A percentile compares a stretch with the other conserved stretches of the same genome.
Evolutionary conservation across 371 early-diverging fungal genomes (phyloP).

Genomic region (Batrachochytrium dendrobatidis): DNA sequence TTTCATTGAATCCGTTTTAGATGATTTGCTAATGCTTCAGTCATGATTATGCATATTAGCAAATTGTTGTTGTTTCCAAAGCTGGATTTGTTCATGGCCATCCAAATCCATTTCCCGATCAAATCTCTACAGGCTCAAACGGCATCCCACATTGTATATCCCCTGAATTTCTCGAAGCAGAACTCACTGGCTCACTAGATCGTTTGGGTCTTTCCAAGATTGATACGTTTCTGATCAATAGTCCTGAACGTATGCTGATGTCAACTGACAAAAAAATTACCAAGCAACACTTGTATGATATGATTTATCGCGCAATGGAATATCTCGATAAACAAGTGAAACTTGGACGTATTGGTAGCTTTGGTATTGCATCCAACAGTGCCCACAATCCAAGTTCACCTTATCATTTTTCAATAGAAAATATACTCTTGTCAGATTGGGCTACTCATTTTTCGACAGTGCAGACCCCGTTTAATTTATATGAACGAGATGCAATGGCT

Average conservation of each 20-base stretch:
- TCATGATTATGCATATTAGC: constrained; percentile 1
- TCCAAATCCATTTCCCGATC: neutral
- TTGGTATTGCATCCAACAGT: constrained; percentile 67
- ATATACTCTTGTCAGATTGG: constrained; percentile 20
- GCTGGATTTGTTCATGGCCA: neutral
- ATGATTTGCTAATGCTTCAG: no score
- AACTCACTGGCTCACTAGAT: constrained; percentile 52
- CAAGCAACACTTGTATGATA: constrained; percentile 39
- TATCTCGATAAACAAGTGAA: constrained; percentile 58
- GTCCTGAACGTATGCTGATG: constrained; percentile 67
- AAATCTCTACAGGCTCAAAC: neutral
- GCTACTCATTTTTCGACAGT: constrained; percentile 55
- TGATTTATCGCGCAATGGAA: constrained; percentile 48
- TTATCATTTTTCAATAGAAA: constrained; percentile 52
- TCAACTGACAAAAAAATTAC: constrained; percentile 34
- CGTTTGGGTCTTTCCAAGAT: constrained; percentile 51
- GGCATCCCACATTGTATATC: constrained; percentile 51
- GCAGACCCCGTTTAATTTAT: constrained; percentile 68
- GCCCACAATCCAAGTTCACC: constrained; percentile 50
- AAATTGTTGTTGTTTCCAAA: neutral
- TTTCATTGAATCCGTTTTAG: no score
- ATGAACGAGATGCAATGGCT: constrained; percentile 55
- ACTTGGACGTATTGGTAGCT: constrained; percentile 55
- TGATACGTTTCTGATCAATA: constrained; percentile 72
- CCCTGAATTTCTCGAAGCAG: constrained; percentile 51